Base-by-base conservation (phyloP, 1,284 basidiomycete genomes). In the Macrocystidia cucumis region DNA sequence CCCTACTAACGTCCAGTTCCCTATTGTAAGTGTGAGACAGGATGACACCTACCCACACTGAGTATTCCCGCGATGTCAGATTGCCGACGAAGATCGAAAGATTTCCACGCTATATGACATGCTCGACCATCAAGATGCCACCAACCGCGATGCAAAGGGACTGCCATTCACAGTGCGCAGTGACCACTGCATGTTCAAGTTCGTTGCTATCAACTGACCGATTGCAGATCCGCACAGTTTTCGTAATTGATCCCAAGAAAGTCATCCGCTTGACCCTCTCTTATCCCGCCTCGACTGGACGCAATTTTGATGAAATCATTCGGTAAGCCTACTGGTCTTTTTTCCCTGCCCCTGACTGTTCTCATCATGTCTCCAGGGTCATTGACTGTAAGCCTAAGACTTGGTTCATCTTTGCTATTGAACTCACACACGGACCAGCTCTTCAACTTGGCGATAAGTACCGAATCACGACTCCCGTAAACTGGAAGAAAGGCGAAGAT, bases 381-480 rank as follows among this genome's bases (percentile, higher is more conserved):
- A 54, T 67, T 39, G 65, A 67, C 43, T 66, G 64, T 65, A 50
- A 50, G 55, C 26, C 29, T 11, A 34, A 9, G 8, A 4, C 13
- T 29, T 11, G n/a, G 12, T 24, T 29, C 27, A 25, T 19, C 35
- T 24, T 30, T 31, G 27, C 29, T 34, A 31, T 26, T 40, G 28
- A n/a, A 42, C 38, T 43, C 32, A 41, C 34, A 30, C 17, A 16
- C 29, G n/a, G 19, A 30, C 28, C 40, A 56, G 81, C 91, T 33
- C 78, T 99, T 39, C 96, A 98, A 60, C 70, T 95, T 42, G 89
- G 90, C 32, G 93, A 98, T 72, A 91, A 88, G 68, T 70, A 93
- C 69, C 69, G 76, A 52, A 60, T 91, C 42, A 83, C 86, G 11
- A 91, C 89, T 3, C 88, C 87, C 12, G 91, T 89, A 44, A 93